Evolutionary conservation across 164 flowering plant species (phyloP).

Genomic region (Chloranthus sessilifolius): DNA sequence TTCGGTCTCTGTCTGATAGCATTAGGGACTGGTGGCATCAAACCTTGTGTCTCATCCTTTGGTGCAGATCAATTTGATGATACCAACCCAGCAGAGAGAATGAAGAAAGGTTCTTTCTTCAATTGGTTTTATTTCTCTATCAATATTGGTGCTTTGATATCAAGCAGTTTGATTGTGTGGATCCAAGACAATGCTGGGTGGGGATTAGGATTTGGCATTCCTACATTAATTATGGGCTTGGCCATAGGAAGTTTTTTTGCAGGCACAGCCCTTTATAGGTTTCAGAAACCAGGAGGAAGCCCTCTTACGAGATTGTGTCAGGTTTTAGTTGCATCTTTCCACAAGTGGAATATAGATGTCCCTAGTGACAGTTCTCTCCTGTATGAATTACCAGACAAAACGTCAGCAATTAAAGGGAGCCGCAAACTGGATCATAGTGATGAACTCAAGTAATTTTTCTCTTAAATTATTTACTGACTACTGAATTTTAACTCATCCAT

Average conservation of each 20-base stretch:
- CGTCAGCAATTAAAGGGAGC: constrained; percentile 76
- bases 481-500: neutral
- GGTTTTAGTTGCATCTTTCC: constrained; percentile 71
- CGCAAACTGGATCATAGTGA: constrained; percentile 72
- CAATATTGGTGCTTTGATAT: constrained; percentile 78
- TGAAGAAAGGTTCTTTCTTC: constrained; percentile 78
- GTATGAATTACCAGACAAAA: constrained; percentile 57
- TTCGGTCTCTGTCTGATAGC: constrained; percentile 79
- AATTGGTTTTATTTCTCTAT: constrained; percentile 91
- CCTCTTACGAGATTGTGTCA: constrained; percentile 83
- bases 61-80: constrained; percentile 95
- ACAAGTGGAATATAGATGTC: constrained; percentile 46
- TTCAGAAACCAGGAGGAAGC: constrained; percentile 90
- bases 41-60: constrained; percentile 88
- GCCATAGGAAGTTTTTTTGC: constrained; percentile 69
- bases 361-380: constrained; percentile 65
- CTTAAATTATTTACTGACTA: neutral
- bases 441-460: constrained; percentile 49
- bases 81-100: constrained; percentile 63
- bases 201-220: constrained; percentile 92
- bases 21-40: constrained; percentile 84
- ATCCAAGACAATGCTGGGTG: constrained; percentile 86
- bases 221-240: constrained; percentile 73
- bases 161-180: constrained; percentile 73
- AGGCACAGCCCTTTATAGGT: constrained; percentile 77